Conservation (phyloP, 1,284 basidiomycete genomes). For the Rhizoctonia solani region DNA sequence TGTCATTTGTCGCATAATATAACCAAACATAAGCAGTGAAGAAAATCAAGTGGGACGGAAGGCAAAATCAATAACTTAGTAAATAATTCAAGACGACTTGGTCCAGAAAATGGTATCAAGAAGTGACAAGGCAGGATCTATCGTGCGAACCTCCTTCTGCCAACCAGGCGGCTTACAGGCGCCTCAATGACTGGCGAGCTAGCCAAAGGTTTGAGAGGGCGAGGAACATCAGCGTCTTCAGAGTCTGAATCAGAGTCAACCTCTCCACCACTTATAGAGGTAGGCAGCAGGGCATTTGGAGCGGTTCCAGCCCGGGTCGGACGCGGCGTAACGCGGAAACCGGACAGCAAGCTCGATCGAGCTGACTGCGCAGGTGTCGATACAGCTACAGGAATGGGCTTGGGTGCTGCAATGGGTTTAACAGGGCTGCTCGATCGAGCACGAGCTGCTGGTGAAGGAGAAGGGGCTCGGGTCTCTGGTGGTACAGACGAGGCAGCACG, state of each 20-base stretch:
- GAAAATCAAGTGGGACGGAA: too few relatives aligned
- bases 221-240: not conserved
- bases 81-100: slow-evolving; percentile 17
- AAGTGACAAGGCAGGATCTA: not conserved
- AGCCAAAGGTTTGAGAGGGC: not conserved
- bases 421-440: slow-evolving; percentile 20
- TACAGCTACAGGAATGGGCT: not conserved
- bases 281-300: not conserved
- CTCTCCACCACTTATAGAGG: not conserved
- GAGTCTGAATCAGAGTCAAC: not conserved
- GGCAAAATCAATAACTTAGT: slow-evolving; percentile 24
- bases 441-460: slow-evolving; percentile 3
- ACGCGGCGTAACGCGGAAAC: slow-evolving; percentile 23
- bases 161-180: slow-evolving; percentile 17
- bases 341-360: slow-evolving; percentile 21
- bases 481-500: slow-evolving; percentile 12
- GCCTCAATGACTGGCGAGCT: slow-evolving; percentile 1
- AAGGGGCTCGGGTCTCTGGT: slow-evolving; percentile 10
- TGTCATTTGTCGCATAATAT: not conserved
- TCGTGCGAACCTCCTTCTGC: slow-evolving; percentile 12
- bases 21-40: not conserved
- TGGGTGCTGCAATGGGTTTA: not conserved
- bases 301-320: slow-evolving; percentile 6
- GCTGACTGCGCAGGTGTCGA: not conserved
- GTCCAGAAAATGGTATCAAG: not conserved